Percentiles rank a stretch among this genome's conserved stretches.
Conservation (phyloP, 345 rosid species). For the Punica granatum region DNA sequence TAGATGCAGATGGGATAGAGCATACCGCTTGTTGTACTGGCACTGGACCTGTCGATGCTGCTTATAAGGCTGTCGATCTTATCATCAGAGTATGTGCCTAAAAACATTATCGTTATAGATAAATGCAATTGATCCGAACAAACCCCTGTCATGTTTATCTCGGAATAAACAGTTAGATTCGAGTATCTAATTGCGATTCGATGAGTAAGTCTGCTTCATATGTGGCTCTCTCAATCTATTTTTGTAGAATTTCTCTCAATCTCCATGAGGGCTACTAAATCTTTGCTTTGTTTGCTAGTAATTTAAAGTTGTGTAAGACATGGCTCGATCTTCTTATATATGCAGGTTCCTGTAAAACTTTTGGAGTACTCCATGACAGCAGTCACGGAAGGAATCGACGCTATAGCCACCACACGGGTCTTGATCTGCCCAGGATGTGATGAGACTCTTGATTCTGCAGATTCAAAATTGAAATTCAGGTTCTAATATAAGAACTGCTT, state of each 20-base stretch:
- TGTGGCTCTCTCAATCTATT: too few species aligned
- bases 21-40: slow-evolving; percentile 76
- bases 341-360: slow-evolving; percentile 62
- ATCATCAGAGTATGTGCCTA: slow-evolving; percentile 51
- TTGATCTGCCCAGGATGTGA: slow-evolving; percentile 51
- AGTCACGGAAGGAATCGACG: slow-evolving; percentile 91
- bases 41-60: slow-evolving; percentile 91
- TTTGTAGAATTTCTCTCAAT: too few species aligned
- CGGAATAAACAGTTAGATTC: too few species aligned
- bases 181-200: too few species aligned
- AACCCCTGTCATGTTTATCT: too few species aligned
- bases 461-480: slow-evolving; percentile 60
- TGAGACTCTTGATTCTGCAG: slow-evolving; percentile 34
- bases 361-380: slow-evolving; percentile 83
- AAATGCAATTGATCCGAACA: too few species aligned
- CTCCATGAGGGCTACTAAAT: too few species aligned
- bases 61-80: slow-evolving; percentile 84
- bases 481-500: slow-evolving; percentile 10
- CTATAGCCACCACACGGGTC: slow-evolving; percentile 89
- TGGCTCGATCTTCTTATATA: too few species aligned
- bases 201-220: too few species aligned
- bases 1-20: slow-evolving; percentile 53
- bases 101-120: too few species aligned
- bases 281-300: too few species aligned
- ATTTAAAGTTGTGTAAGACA: too few species aligned